Conservation (phyloP, 805 yeast species). For the Lipomyces lipofer region DNA sequence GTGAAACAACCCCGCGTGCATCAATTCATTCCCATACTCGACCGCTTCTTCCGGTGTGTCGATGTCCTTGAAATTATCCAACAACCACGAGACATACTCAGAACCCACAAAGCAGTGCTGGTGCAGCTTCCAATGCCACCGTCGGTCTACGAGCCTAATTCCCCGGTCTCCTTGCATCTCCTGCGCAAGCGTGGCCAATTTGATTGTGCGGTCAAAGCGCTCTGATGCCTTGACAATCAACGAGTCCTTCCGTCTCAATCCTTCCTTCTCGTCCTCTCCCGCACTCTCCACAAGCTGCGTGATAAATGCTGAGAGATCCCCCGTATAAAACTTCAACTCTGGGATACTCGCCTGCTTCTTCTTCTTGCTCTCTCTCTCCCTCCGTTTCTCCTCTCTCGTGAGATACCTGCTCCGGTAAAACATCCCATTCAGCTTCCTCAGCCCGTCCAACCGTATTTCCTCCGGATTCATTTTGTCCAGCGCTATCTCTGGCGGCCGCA, state of each 20-base stretch:
- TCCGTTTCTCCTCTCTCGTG: slow-evolving; percentile 43
- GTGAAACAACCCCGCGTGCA: slow-evolving; percentile 68
- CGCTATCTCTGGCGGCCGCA: slow-evolving; percentile 12
- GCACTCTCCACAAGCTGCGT: slow-evolving; percentile 51
- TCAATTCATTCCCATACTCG: slow-evolving; percentile 71
- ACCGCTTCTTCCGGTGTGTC: slow-evolving; percentile 82
- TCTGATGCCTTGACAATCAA: slow-evolving; percentile 38
- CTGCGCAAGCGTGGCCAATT: slow-evolving; percentile 55
- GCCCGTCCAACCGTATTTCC: slow-evolving; percentile 90
- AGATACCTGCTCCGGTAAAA: slow-evolving; percentile 60
- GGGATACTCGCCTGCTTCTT: slow-evolving; percentile 56
- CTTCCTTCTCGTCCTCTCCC: slow-evolving; percentile 32
- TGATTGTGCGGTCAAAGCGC: slow-evolving; percentile 51
- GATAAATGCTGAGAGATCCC: slow-evolving; percentile 70
- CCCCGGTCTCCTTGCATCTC: slow-evolving; percentile 65
- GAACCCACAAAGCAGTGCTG: slow-evolving; percentile 78
- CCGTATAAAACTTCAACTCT: slow-evolving; percentile 84
- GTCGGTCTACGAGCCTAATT: slow-evolving; percentile 68
- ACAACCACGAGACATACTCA: slow-evolving; percentile 82
- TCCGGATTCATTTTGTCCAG: slow-evolving; percentile 70
- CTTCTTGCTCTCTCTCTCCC: slow-evolving; percentile 17
- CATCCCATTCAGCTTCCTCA: slow-evolving; percentile 60
- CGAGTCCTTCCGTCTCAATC: slow-evolving; percentile 42
- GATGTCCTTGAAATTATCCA: slow-evolving; percentile 75
- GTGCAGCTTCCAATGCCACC: slow-evolving; percentile 88